Conservation (phyloP, 768 basidiomycete species). For the Boletus barrowsii region DNA sequence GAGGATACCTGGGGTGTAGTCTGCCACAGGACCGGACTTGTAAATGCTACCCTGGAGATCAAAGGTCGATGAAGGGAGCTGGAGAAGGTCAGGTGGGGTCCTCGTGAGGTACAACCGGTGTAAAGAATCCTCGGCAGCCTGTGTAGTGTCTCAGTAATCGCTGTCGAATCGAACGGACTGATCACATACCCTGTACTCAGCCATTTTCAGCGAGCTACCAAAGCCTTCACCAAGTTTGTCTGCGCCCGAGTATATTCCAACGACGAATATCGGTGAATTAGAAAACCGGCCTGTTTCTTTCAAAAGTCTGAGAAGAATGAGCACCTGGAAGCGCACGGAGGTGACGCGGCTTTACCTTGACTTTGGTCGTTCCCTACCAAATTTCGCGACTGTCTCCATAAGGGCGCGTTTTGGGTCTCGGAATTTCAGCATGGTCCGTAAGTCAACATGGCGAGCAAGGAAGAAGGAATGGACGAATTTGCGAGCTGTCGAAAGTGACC, state of each 20-base stretch:
- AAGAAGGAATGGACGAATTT: slow-evolving; percentile 89
- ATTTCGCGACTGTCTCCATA: slow-evolving; percentile 67
- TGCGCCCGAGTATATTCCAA: slow-evolving; percentile 84
- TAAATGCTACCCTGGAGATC: slow-evolving; percentile 56
- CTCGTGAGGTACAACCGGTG: slow-evolving; percentile 80
- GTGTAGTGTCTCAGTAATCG: not conserved
- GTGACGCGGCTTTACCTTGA: slow-evolving; percentile 49
- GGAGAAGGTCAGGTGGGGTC: slow-evolving; percentile 63
- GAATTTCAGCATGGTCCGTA: slow-evolving; percentile 78
- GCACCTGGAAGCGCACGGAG: not conserved
- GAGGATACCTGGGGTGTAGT: slow-evolving; percentile 53
- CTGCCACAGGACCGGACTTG: slow-evolving; percentile 40
- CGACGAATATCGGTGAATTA: slow-evolving; percentile 89
- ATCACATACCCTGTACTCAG: slow-evolving; percentile 75
- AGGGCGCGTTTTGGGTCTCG: slow-evolving; percentile 78
- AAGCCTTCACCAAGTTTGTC: slow-evolving; percentile 93
- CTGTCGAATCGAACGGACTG: not conserved
- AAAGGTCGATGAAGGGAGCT: slow-evolving; percentile 76
- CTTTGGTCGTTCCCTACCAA: slow-evolving; percentile 60
- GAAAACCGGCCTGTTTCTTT: slow-evolving; percentile 92
- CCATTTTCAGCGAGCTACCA: slow-evolving; percentile 91
- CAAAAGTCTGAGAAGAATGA: slow-evolving; percentile 54
- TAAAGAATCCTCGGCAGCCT: slow-evolving; percentile 87
- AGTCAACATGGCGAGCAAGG: slow-evolving; percentile 79
- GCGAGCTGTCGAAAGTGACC: slow-evolving; percentile 82